Percentiles rank a stretch among this genome's conserved stretches.
Evolutionary conservation across 1,139 yeast genomes (phyloP).

Genomic region (Debaryomyces nepalensis): DNA sequence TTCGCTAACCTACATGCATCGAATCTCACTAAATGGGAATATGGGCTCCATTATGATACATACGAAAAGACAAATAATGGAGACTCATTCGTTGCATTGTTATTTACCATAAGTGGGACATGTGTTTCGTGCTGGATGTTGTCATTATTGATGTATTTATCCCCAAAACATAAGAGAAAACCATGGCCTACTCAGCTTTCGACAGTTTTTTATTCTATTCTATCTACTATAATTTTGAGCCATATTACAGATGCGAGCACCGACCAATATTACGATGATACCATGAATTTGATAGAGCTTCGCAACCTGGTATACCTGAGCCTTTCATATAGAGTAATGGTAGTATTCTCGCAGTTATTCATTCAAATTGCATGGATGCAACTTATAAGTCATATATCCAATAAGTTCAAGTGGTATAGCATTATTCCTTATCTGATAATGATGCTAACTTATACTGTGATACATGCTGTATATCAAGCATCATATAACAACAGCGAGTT

Average conservation of each 20-base stretch:
- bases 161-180: slow-evolving; percentile 51
- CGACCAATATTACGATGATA: slow-evolving; percentile 41
- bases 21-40: slow-evolving; percentile 8
- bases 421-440: slow-evolving; percentile 25
- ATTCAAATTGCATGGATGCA: slow-evolving; percentile 48
- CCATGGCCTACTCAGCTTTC: slow-evolving; percentile 52
- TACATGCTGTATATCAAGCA: slow-evolving; percentile 15
- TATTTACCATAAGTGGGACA: slow-evolving; percentile 46
- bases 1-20: slow-evolving; percentile 1
- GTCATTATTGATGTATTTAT: slow-evolving; percentile 46
- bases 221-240: slow-evolving; percentile 46
- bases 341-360: slow-evolving; percentile 37
- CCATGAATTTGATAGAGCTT: slow-evolving; percentile 42
- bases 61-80: slow-evolving; percentile 41
- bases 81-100: slow-evolving; percentile 49
- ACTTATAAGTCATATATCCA: slow-evolving; percentile 32
- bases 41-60: slow-evolving; percentile 17
- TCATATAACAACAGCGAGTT: slow-evolving; percentile 1
- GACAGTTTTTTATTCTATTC: slow-evolving; percentile 49
- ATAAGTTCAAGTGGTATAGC: slow-evolving; percentile 26
- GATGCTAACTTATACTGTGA: slow-evolving; percentile 25
- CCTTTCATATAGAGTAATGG: slow-evolving; percentile 33
- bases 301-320: slow-evolving; percentile 34
- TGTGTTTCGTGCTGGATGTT: slow-evolving; percentile 61
- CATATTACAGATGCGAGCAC: slow-evolving; percentile 39